A percentile compares a stretch with the other conserved stretches of the same genome.
Evolutionary conservation across 2,329 filamentous ascomycete species (phyloP).

Genomic region (Pseudopyrenochaeta lycopersici): DNA sequence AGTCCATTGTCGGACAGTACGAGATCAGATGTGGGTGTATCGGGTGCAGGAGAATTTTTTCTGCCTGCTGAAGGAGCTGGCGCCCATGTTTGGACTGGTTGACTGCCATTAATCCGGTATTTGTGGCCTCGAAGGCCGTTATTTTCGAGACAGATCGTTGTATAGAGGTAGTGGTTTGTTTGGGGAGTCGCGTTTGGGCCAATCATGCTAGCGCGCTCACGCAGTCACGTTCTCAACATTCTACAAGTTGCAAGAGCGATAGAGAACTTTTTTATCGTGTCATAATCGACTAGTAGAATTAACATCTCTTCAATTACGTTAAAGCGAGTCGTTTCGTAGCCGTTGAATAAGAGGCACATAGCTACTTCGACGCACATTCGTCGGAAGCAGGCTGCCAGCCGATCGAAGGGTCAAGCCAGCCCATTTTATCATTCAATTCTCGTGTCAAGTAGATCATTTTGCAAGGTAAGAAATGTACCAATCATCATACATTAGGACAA

Average conservation of each 20-base stretch:
- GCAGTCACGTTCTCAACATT: conserved; percentile 30
- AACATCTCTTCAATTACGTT: too few relatives aligned
- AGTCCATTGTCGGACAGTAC: conserved; percentile 85
- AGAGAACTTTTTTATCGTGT: too few relatives aligned
- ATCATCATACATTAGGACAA: too few relatives aligned
- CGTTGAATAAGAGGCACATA: too few relatives aligned
- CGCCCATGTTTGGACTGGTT: conserved; percentile 6
- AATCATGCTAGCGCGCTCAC: conserved; percentile 33
- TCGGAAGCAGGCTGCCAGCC: too few relatives aligned
- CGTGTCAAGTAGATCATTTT: too few relatives aligned
- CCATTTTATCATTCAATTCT: too few relatives aligned
- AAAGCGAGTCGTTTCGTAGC: too few relatives aligned
- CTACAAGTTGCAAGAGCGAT: not conserved
- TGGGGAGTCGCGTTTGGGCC: conserved; percentile 25
- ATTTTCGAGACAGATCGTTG: conserved; percentile 2
- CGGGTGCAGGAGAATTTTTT: conserved; percentile 55
- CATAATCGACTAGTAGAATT: too few relatives aligned
- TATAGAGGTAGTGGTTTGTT: conserved; percentile 19
- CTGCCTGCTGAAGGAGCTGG: conserved; percentile 49
- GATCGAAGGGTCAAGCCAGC: too few relatives aligned
- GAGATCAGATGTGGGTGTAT: conserved; percentile 68
- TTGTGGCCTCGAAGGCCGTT: conserved; percentile 15
- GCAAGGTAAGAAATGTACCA: too few relatives aligned
- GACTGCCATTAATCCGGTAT: conserved; percentile 10
- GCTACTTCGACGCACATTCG: too few relatives aligned